Conservation (phyloP, 495 filamentous ascomycete species). For the Cenococcum geophilum region DNA sequence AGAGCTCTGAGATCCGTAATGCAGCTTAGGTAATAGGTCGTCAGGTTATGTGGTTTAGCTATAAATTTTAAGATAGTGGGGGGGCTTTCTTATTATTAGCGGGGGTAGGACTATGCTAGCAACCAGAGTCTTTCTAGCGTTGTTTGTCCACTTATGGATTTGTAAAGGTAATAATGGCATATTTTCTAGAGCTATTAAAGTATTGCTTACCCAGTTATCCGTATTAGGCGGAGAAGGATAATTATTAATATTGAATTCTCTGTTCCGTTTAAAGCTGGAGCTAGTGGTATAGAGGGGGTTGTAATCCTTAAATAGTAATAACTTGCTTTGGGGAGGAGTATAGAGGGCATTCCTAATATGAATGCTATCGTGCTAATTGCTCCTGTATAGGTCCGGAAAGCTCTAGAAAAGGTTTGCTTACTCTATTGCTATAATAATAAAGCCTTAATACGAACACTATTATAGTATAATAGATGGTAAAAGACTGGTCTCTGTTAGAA, state of each 20-base stretch:
- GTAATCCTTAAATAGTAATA: background rate
- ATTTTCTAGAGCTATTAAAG: slow-evolving; percentile 9
- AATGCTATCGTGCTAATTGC: background rate
- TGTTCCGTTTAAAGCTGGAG: background rate
- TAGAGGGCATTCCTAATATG: background rate
- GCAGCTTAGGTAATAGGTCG: too few species aligned
- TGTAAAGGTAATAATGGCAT: background rate
- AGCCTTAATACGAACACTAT: too few species aligned
- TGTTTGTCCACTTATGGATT: slow-evolving; percentile 8
- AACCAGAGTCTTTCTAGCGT: slow-evolving; percentile 1
- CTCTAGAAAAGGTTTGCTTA: too few species aligned
- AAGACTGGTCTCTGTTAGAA: too few species aligned
- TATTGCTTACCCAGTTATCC: too few species aligned
- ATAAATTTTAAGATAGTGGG: slow-evolving; percentile 12
- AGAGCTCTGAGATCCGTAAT: too few species aligned
- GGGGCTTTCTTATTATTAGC: too few species aligned
- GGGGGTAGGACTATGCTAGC: too few species aligned
- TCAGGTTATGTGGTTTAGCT: too few species aligned
- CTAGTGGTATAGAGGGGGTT: background rate
- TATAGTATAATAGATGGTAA: too few species aligned
- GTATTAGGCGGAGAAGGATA: background rate
- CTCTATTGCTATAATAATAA: background rate
- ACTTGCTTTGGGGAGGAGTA: background rate
- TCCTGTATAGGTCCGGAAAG: too few species aligned
- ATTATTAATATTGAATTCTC: background rate